These are phyloP conservation scores for Cenococcum geophilum DNA, from an alignment of 495 filamentous ascomycete genomes.

Conservation along the genomic window DNA sequence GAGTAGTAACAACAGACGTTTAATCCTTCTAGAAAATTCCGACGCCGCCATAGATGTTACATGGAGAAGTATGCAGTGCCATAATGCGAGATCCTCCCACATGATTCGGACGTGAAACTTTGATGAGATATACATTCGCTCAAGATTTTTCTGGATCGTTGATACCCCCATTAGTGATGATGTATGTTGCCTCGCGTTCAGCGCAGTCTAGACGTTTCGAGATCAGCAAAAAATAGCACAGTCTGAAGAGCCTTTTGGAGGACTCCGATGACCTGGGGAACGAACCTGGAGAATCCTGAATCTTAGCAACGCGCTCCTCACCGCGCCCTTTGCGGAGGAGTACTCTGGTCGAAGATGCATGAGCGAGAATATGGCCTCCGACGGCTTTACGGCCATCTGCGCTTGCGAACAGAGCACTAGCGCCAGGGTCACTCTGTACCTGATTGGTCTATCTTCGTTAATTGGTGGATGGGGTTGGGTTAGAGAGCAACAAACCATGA, in stretches of 20 bases:
- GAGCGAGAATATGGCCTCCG: constrained; percentile 73
- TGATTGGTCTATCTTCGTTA: constrained; percentile 53
- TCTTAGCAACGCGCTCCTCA: constrained; percentile 74
- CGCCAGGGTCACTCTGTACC: constrained; percentile 76
- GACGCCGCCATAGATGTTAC: too few species aligned
- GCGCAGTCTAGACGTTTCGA: constrained; percentile 53
- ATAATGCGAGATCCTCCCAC: neutral
- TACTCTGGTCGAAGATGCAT: constrained; percentile 69
- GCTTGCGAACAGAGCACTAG: constrained; percentile 70
- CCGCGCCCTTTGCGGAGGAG: constrained; percentile 70
- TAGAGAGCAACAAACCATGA: constrained; percentile 43
- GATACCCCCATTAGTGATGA: constrained; percentile 75
- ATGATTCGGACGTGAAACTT: neutral
- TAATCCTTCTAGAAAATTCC: too few species aligned
- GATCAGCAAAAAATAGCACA: neutral
- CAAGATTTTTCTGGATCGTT: constrained; percentile 61
- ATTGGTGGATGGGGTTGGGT: too few species aligned
- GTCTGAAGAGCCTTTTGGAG: neutral
- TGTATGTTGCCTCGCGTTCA: constrained; percentile 69
- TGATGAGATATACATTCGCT: neutral
- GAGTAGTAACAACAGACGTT: too few species aligned
- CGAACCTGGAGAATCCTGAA: constrained; percentile 68
- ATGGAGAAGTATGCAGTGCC: neutral
- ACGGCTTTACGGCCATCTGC: constrained; percentile 71
- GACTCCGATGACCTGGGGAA: neutral